Evolutionary conservation across 2,329 filamentous ascomycete genomes (phyloP), one percentile per base, ranked within the genome.

Genomic region (Xylaria sp.): DNA sequence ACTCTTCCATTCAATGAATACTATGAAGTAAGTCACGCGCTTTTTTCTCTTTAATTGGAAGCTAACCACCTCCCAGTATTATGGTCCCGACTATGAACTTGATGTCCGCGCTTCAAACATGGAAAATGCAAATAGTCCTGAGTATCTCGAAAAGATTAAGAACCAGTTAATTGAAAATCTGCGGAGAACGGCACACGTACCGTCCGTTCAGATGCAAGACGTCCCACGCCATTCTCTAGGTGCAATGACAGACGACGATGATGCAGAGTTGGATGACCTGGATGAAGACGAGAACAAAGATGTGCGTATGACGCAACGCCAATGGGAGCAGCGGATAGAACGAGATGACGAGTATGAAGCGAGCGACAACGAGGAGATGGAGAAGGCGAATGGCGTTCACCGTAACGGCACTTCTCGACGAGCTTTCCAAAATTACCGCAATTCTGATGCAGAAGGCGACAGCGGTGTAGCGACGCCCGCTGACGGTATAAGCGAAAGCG

Each of bases 1-100:
- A 90, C 92, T n/a, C 85, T 98, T 45, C 95, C 95, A 0, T 98
- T 94, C 79, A 98, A 97, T 70, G 95, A 98, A 82, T 98, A 98
- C 79, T 98, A 98, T 77, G 88, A 90, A 77, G 88, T 89, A 79
- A 75, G 80, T 74, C 27, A 83, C 84, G 42, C 83, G 83, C 83
- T 61, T 81, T 86, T 56, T 4, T n/a, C 27, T 45, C 17, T 3
- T 22, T 11, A n/a, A n/a, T 25, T 3, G 29, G 15, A 63, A 29
- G 71, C 73, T 60, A 22, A 68, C 87, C n/a, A 84, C 25, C 85
- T 71, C 22, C 2, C 82, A 96, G 85, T 97, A 97, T 76, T 99
- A 98, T 78, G 93, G 92, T 15, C 92, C 92, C 6, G 93, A 97
- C 73, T 97, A 95, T 74, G 91, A 93, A 69, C 86, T 99, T 6